These are phyloP conservation scores for Pichia sp. DNA, from an alignment of 1,139 yeast species.

Conservation along the genomic window DNA sequence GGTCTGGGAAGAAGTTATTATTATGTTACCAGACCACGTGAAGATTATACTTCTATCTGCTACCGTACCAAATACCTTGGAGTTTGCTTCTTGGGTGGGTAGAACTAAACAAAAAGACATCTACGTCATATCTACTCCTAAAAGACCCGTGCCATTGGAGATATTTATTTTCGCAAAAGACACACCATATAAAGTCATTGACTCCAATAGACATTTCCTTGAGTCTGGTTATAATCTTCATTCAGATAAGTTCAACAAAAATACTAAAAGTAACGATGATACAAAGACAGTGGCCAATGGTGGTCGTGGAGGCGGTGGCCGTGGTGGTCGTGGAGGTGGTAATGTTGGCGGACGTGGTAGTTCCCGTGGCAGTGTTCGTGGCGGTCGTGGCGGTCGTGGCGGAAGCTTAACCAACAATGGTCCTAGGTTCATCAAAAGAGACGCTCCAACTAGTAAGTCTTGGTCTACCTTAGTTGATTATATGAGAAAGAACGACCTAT, in stretches of 20 bases:
- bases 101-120: slow-evolving; percentile 95
- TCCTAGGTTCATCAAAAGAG: slow-evolving; percentile 43
- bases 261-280: slow-evolving; percentile 20
- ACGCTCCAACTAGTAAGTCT: slow-evolving; percentile 73
- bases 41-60: slow-evolving; percentile 73
- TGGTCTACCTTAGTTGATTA: slow-evolving; percentile 77
- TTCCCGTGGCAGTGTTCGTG: slow-evolving; percentile 12
- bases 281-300: neutral
- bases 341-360: slow-evolving; percentile 26
- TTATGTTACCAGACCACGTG: slow-evolving; percentile 91
- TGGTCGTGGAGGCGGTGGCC: slow-evolving; percentile 15
- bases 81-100: slow-evolving; percentile 98
- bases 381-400: slow-evolving; percentile 29
- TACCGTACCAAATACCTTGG: slow-evolving; percentile 97
- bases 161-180: slow-evolving; percentile 79
- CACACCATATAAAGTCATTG: slow-evolving; percentile 65
- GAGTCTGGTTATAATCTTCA: slow-evolving; percentile 64
- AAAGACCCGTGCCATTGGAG: slow-evolving; percentile 93
- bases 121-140: slow-evolving; percentile 91
- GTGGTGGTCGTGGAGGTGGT: slow-evolving; percentile 20
- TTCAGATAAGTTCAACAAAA: slow-evolving; percentile 42
- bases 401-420: slow-evolving; percentile 36
- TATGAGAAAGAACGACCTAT: slow-evolving; percentile 57
- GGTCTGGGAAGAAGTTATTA: slow-evolving; percentile 98
- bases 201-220: slow-evolving; percentile 63